Percentiles rank a stretch among this genome's conserved stretches.
Conservation (phyloP, 768 basidiomycete species). For the Piloderma croceum region DNA sequence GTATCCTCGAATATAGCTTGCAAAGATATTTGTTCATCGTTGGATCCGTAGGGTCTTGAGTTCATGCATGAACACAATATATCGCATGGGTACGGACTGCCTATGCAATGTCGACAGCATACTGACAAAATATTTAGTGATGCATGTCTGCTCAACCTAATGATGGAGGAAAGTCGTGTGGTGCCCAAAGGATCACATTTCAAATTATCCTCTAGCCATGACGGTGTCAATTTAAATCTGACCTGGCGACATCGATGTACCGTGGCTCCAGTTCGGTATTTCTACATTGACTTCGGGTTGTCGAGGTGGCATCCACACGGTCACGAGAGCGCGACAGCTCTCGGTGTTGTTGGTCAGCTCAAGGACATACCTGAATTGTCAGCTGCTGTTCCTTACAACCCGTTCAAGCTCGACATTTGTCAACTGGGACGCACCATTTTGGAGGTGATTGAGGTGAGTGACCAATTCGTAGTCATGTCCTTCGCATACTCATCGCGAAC, state of each 20-base stretch:
- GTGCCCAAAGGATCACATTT: constrained; percentile 12
- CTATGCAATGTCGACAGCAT: background rate
- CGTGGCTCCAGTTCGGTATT: constrained; percentile 18
- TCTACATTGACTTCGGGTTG: constrained; percentile 24
- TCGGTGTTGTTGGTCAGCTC: constrained; percentile 16
- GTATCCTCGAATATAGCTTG: background rate
- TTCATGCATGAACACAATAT: constrained; percentile 11
- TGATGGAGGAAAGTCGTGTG: constrained; percentile 11
- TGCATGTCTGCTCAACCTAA: constrained; percentile 13
- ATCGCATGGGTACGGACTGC: background rate
- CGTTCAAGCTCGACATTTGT: constrained; percentile 27
- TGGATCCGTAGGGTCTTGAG: constrained; percentile 2
- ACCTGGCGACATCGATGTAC: background rate
- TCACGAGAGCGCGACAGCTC: constrained; percentile 1
- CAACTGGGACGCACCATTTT: constrained; percentile 22
- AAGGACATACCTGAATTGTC: constrained; percentile 21
- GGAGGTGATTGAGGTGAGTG: no score
- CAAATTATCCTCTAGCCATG: background rate
- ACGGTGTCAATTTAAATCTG: background rate
- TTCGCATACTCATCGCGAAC: no score
- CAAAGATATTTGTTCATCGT: background rate
- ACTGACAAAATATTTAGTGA: constrained; percentile 7
- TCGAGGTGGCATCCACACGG: constrained; percentile 6
- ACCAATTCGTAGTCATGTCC: no score
- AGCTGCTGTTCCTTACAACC: constrained; percentile 19